Base-by-base conservation (phyloP, 2,329 filamentous ascomycete species). In the Diaporthe citriasiana region DNA sequence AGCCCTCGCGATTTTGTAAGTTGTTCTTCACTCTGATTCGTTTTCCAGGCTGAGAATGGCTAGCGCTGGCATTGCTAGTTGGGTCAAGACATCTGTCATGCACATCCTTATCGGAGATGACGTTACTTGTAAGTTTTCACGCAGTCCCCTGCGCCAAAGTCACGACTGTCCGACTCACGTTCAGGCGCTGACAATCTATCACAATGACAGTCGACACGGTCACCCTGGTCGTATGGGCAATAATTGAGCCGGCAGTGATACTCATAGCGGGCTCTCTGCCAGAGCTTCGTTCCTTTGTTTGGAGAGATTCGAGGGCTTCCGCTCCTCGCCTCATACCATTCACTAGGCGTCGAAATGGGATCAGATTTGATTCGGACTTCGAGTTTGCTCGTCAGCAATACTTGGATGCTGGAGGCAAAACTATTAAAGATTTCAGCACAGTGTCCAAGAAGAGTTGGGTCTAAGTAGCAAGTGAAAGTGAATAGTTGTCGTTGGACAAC, bases 301-400 rank as follows among this genome's bases (percentile, higher is more conserved):
- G 57, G 59, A 66, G 51, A 47, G 47, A 66, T 47, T 30, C 70
- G 1, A 27, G 15, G 8, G 25, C 35, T 7, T 35, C 57, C 19
- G 30, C 15, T 38, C 59, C 59, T 51, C n/a, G 40, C 19, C 35
- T 66, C 15, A 50, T 55, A 8, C 45, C 59, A 30, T 72, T 45
- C 38, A 38, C 50, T 3, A 55, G 38, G 45, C 70, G 57, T 22
- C 57, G 38, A 10, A 60, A 72, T 15, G 70, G 70, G 27, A 40
- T 65, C 12, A 45, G 33, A 3, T 33, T 55, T 22, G 47, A 72
- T 19, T 40, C 57, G 7, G 70, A 72, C 13, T 72, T 65, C 19
- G 70, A 72, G 22, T 72, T 53, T 45, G 70, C 70, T 13, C 70
- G 70, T 12, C 70, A 63, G 35, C 57, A 66, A 19, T 72, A 72